Base-by-base conservation (phyloP, 306 rosid species). In the Nissolia schottii region DNA sequence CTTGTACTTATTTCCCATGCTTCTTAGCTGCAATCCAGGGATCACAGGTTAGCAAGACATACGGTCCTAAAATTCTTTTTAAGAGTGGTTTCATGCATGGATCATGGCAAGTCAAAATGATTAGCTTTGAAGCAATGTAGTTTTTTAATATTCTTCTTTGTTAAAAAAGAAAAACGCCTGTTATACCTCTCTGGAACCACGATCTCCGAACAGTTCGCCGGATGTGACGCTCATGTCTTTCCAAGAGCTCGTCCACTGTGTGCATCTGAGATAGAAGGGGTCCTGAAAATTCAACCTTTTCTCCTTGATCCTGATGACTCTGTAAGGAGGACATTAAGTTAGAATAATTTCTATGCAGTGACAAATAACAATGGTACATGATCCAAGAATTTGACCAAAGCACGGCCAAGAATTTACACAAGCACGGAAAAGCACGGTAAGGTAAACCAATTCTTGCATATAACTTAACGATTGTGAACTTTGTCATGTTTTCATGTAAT, bases 181-280 rank as follows among this genome's bases (percentile, higher is more conserved):
- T n/a, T 82, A 90, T 87, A 93, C 96, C 98, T 89, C 80, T 87
- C 51, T 89, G 88, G 71, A 93, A 93, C 98, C 98, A 93, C 48
- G 98, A 84, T 77, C 80, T 91, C 31, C 94, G 86, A 37, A 87
- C 91, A 5, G 88, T 89, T 60, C 62, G 85, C 72, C 97, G 88
- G 74, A 93, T 89, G 58, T 87, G 97, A 24, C 94, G 90, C 78
- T 93, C 98, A 2, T 93, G 92, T 49, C 82, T 81, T 60, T 89
- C 94, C 64, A 93, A 82, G 16, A 93, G 92, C 84, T 93, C 97
- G 29, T 90, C 97, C 65, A 93, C 91, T 40, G 87, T 81, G 76
- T 87, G 80, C 67, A 89, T 84, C 75, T 87, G 96, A 77, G 90
- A 89, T 67, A 91, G 78, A 60, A 91, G 80, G 59, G 97, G 98